These are phyloP conservation scores for Lanmaoa pseudosensibilis DNA, from an alignment of 768 basidiomycete species.

Conservation along the genomic window DNA sequence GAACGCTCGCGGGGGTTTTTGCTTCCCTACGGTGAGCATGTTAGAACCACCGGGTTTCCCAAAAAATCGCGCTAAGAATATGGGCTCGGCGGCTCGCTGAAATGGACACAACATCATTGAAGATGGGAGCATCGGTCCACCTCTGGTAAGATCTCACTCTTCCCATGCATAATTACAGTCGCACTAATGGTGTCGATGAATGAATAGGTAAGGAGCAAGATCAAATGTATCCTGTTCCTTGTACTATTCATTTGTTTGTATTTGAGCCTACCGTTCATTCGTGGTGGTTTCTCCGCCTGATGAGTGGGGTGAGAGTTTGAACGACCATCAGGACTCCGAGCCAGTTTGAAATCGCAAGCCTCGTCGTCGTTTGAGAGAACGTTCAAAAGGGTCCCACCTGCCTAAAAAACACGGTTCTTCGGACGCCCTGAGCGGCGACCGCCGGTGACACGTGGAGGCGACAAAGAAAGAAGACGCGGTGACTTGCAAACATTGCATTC, in stretches of 20 bases:
- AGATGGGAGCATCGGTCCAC: background rate
- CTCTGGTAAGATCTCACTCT: background rate
- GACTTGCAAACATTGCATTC: background rate
- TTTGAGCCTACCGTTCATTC: background rate
- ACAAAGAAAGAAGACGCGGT: slow-evolving; percentile 12
- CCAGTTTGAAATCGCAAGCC: background rate
- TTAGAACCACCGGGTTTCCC: background rate
- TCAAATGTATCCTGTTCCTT: background rate
- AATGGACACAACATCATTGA: background rate
- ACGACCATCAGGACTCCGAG: background rate
- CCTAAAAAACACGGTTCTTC: background rate
- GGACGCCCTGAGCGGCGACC: background rate
- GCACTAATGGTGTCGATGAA: too few species aligned
- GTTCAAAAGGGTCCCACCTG: background rate
- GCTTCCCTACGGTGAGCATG: background rate
- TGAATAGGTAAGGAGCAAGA: background rate
- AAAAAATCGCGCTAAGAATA: background rate
- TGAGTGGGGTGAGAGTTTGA: background rate
- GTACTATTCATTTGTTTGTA: background rate
- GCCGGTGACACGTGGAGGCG: background rate
- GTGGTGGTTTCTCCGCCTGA: background rate
- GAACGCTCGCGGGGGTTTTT: slow-evolving; percentile 17
- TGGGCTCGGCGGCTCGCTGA: background rate
- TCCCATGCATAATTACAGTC: background rate
- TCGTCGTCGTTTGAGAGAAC: too few species aligned